These are phyloP conservation scores for Chrysanthemum seticuspe DNA, from an alignment of 129 eudicot genomes.

Conservation along the genomic window DNA sequence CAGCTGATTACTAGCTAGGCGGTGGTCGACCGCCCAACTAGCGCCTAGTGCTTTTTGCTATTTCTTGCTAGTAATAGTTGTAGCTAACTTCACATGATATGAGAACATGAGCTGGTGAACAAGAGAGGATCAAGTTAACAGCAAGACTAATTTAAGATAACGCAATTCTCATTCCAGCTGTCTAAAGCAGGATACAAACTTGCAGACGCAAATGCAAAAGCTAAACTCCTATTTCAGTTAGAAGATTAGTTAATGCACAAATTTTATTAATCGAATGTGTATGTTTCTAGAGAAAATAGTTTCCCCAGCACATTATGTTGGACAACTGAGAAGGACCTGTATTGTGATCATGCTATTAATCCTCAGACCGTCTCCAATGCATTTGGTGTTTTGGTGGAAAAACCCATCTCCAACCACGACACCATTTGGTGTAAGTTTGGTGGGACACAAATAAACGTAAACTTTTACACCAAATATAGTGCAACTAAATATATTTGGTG, in stretches of 20 bases:
- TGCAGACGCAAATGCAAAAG: neutral
- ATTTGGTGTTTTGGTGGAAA: too few relatives aligned
- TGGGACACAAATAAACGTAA: too few relatives aligned
- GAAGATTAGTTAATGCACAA: neutral
- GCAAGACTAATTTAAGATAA: neutral
- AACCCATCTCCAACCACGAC: too few relatives aligned
- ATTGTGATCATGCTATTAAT: conserved; percentile 11
- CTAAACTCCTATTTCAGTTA: neutral
- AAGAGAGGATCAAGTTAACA: neutral
- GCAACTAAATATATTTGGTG: too few relatives aligned
- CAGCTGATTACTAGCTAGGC: too few relatives aligned
- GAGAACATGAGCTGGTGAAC: neutral
- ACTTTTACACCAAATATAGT: too few relatives aligned
- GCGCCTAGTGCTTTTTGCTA: neutral
- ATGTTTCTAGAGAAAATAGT: neutral
- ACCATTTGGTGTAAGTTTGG: too few relatives aligned
- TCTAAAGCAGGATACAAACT: neutral
- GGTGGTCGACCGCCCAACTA: too few relatives aligned
- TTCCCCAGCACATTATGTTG: neutral
- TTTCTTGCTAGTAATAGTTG: neutral
- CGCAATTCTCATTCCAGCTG: neutral
- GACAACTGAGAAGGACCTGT: neutral
- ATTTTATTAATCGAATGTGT: too few relatives aligned
- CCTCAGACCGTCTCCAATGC: neutral
- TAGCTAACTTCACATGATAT: neutral